phyloP scores from a whole-genome alignment of 768 basidiomycete genomes.

The Boletus rufocinnamomeus region DNA sequence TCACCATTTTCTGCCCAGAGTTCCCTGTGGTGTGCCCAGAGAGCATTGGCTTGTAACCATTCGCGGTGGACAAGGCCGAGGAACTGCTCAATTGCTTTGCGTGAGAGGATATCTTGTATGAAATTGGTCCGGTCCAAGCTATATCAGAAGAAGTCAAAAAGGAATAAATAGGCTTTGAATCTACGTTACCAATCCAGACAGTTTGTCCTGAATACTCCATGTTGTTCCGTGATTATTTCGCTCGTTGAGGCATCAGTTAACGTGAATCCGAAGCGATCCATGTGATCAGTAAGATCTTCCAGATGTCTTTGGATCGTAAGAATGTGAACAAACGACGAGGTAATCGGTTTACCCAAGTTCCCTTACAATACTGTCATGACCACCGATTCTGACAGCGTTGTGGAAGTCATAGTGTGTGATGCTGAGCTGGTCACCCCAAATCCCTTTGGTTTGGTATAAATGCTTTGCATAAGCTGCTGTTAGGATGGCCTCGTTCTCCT shows the following conservation, averaged over 20 bases:
- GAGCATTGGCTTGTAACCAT: conserved; percentile 64
- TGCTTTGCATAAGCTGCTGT: conserved; percentile 83
- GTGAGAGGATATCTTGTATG: conserved; percentile 91
- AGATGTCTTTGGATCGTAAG: conserved; percentile 49
- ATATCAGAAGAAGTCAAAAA: conserved; percentile 10
- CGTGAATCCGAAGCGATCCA: conserved; percentile 85
- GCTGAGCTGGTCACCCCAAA: conserved; percentile 65
- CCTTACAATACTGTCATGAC: conserved; percentile 82
- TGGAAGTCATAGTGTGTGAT: conserved; percentile 97
- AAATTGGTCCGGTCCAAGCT: conserved; percentile 98
- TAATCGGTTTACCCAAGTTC: conserved; percentile 58
- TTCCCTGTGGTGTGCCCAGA: conserved; percentile 90
- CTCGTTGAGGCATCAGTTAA: conserved; percentile 68
- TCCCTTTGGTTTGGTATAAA: conserved; percentile 62
- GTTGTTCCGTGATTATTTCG: conserved; percentile 83
- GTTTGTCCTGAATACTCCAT: conserved; percentile 91
- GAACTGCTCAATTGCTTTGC: conserved; percentile 79
- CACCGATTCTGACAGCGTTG: conserved; percentile 70
- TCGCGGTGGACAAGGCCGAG: conserved; percentile 75
- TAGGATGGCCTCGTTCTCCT: conserved; percentile 88
- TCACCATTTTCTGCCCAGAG: conserved; percentile 98
- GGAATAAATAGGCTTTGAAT: neutral
- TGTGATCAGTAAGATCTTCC: conserved; percentile 56
- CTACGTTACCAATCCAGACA: conserved; percentile 85
- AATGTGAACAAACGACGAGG: neutral